A percentile compares a stretch with the other conserved stretches of the same genome.
These are phyloP conservation scores for Veloboletus limbatus DNA, from an alignment of 1,284 basidiomycete species.

Conservation along the genomic window DNA sequence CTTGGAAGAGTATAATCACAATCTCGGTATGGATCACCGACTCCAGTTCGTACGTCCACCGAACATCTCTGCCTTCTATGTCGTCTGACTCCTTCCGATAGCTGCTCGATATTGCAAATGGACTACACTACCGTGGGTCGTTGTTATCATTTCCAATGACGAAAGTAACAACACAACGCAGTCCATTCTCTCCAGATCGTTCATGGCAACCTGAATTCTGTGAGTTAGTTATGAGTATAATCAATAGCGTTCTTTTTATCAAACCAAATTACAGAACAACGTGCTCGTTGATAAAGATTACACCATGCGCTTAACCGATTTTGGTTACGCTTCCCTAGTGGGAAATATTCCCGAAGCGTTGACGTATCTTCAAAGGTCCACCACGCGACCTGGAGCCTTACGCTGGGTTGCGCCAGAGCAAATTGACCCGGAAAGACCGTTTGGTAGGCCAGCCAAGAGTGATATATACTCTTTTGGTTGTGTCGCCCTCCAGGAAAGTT, in stretches of 20 bases:
- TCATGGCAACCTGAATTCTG: background rate
- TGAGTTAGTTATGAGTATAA: too few relatives aligned
- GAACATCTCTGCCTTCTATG: too few relatives aligned
- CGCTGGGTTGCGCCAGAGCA: constrained; percentile 11
- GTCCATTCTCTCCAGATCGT: background rate
- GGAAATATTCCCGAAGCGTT: constrained; percentile 13
- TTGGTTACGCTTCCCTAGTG: constrained; percentile 11
- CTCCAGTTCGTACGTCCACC: too few relatives aligned
- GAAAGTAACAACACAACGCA: too few relatives aligned
- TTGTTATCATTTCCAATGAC: too few relatives aligned
- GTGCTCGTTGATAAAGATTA: constrained; percentile 10
- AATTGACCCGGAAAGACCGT: background rate
- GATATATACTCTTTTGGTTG: background rate
- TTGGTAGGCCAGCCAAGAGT: background rate
- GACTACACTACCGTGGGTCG: constrained; percentile 13
- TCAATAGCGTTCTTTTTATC: too few relatives aligned
- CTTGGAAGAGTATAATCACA: background rate
- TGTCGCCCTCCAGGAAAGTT: too few relatives aligned
- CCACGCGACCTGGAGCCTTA: constrained; percentile 8
- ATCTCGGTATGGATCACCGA: too few relatives aligned
- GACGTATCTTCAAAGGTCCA: constrained; percentile 4
- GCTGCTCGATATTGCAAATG: constrained; percentile 12
- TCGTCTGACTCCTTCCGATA: background rate
- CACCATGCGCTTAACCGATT: constrained; percentile 16
- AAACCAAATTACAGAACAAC: constrained; percentile 12